Conservation (phyloP, 768 basidiomycete species). For the Collybia sordida region DNA sequence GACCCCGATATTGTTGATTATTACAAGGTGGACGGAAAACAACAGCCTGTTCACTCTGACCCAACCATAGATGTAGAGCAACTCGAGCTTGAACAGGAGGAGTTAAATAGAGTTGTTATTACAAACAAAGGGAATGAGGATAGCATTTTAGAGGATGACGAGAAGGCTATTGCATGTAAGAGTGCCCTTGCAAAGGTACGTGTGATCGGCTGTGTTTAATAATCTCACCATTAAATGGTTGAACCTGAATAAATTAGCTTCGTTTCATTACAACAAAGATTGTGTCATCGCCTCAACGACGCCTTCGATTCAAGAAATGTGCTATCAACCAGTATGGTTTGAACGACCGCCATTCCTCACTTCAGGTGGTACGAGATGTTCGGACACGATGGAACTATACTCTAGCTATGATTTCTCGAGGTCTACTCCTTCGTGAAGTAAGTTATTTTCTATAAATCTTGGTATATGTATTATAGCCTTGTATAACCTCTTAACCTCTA, state of each 20-base stretch:
- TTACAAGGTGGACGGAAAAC: conserved; percentile 17
- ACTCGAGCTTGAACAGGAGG: neutral
- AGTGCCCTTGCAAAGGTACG: neutral
- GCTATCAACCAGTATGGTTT: neutral
- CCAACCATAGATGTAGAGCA: conserved; percentile 9
- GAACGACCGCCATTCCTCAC: neutral
- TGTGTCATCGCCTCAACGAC: conserved; percentile 3
- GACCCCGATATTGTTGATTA: conserved; percentile 2
- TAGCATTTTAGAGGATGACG: neutral
- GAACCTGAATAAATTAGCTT: neutral
- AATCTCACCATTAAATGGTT: neutral
- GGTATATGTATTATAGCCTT: too few species aligned
- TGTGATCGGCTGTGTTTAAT: neutral
- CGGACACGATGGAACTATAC: neutral
- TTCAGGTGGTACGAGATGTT: neutral
- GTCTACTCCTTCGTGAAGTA: conserved; percentile 20
- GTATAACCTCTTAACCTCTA: too few species aligned
- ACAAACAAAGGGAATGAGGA: neutral
- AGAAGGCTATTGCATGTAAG: neutral
- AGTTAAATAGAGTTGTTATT: neutral
- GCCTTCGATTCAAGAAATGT: neutral
- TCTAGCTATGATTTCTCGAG: neutral
- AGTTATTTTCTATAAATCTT: too few species aligned
- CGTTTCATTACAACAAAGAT: conserved; percentile 2
- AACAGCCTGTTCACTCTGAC: conserved; percentile 28